Evolutionary conservation across 495 filamentous ascomycete genomes (phyloP), one percentile per base, ranked within the genome.

Genomic region (Neurospora africana): DNA sequence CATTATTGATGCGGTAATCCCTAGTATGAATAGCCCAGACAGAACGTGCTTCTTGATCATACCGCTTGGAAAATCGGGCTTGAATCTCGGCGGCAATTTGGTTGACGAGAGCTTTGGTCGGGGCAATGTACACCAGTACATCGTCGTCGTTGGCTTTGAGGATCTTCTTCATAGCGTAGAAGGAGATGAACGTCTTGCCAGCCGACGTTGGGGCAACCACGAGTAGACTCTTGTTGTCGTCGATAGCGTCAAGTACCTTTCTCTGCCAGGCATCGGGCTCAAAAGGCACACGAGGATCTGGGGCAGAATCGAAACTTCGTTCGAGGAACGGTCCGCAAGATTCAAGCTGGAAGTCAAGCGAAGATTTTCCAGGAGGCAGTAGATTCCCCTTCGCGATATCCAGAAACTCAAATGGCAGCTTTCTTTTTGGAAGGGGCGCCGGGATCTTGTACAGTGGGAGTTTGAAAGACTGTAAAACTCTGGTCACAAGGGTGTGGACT

Each of bases 101-200:
- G 77, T 94, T 94, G 71, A 94, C 91, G 15, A 94, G 79, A 9
- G 92, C 91, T 79, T 94, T 94, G 1, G 92, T 94, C 2, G 92
- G 92, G 2, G 91, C 92, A 35, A 94, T 88, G 76, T 93, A 94
- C 7, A 94, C 89, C 5, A 94, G 77, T 13, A 94, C 83, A 21
- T 87, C 87, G 38, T 92, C 87, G 74, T 93, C 84, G 69, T 87
- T 86, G 6, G 84, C 84, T 74, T 90, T 81, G 23, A 94, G 83
- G 11, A 93, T 80, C 76, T 92, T 87, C 74, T 90, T 88, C 89
- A 94, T 94, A 0, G 92, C 92, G 75, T 94, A 93, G 80, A 94
- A 94, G 1, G 82, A 83, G 69, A 87, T 86, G 73, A 87, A 87
- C 0, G 86, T 87, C 74, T 87, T 87, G 53, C 85, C 85, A 4